Conservation (phyloP, 176 grass and related monocot genomes). For the Eragrostis curvula region DNA sequence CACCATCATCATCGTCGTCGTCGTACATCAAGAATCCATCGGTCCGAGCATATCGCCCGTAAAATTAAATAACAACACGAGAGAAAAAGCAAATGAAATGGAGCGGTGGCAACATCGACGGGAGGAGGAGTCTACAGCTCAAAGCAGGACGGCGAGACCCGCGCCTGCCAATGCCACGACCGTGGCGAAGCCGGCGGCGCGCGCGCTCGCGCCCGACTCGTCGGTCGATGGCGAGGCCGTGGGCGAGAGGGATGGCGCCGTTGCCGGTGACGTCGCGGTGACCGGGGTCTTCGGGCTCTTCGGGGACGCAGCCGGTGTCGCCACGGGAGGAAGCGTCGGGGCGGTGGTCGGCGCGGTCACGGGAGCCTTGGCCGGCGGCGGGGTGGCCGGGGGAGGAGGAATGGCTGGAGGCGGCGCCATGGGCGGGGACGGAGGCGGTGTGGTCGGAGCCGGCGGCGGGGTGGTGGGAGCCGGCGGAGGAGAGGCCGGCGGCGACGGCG, state of each 20-base stretch:
- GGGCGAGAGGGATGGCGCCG: conserved; percentile 34
- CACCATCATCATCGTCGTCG: conserved; percentile 28
- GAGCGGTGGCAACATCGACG: conserved; percentile 7
- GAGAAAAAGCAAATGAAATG: conserved; percentile 7
- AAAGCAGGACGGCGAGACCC: conserved; percentile 45
- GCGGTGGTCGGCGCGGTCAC: conserved; percentile 18
- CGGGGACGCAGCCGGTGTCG: conserved; percentile 37
- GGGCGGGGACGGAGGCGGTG: conserved; percentile 44
- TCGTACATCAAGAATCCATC: conserved; percentile 57
- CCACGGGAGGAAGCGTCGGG: conserved; percentile 42
- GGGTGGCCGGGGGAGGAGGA: conserved; percentile 49
- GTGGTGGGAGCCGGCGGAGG: conserved; percentile 34
- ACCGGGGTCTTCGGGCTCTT: conserved; percentile 43
- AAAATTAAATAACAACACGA: conserved; percentile 57
- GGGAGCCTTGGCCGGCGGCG: conserved; percentile 34
- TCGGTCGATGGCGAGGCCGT: conserved; percentile 17
- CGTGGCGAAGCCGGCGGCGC: conserved; percentile 28
- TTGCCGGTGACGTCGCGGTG: conserved; percentile 8
- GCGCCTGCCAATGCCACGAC: conserved; percentile 49
- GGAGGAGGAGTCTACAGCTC: conserved; percentile 29
- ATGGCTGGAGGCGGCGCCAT: conserved; percentile 48
- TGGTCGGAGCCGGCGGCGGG: conserved; percentile 28
- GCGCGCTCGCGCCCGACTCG: conserved; percentile 1
- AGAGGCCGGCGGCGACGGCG: conserved; percentile 4
- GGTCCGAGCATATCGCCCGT: conserved; percentile 30